Conservation (phyloP, 1,284 basidiomycete genomes). For the Mycena sp. region DNA sequence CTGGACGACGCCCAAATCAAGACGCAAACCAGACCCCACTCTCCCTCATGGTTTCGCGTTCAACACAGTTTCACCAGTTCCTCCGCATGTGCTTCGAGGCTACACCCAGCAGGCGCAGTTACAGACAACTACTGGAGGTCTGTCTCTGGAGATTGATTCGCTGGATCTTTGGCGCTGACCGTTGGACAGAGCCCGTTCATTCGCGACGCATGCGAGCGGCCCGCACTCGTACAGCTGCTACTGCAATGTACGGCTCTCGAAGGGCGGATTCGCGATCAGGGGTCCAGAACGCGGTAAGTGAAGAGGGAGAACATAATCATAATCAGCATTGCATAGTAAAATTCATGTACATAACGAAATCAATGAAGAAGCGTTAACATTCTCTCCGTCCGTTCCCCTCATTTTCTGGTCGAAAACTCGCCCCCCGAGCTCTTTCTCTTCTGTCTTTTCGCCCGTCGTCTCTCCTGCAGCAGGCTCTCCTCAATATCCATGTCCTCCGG, state of each 20-base stretch:
- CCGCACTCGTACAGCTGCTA: conserved; percentile 5
- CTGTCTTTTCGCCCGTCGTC: too few relatives aligned
- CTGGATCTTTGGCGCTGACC: background rate
- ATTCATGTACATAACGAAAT: too few relatives aligned
- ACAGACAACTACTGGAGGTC: background rate
- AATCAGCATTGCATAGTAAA: too few relatives aligned
- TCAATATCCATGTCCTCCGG: too few relatives aligned
- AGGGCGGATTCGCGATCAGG: background rate
- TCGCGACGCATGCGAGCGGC: conserved; percentile 1
- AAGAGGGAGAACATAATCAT: too few relatives aligned
- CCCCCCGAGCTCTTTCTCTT: too few relatives aligned
- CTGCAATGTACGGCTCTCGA: conserved; percentile 18
- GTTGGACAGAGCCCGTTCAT: conserved; percentile 6
- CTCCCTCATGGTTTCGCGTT: background rate
- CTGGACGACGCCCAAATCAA: background rate
- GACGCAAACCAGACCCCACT: background rate
- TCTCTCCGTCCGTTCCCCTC: too few relatives aligned
- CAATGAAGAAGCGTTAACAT: too few relatives aligned
- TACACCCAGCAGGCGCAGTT: background rate
- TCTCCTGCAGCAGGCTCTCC: too few relatives aligned
- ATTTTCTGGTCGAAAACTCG: too few relatives aligned
- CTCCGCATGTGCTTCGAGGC: conserved; percentile 11
- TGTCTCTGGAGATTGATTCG: background rate
- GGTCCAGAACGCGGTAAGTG: too few relatives aligned
- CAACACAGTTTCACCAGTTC: background rate